A percentile compares a stretch with the other conserved stretches of the same genome.
Conservation (phyloP, 768 basidiomycete genomes). For the Trametes elegans region DNA sequence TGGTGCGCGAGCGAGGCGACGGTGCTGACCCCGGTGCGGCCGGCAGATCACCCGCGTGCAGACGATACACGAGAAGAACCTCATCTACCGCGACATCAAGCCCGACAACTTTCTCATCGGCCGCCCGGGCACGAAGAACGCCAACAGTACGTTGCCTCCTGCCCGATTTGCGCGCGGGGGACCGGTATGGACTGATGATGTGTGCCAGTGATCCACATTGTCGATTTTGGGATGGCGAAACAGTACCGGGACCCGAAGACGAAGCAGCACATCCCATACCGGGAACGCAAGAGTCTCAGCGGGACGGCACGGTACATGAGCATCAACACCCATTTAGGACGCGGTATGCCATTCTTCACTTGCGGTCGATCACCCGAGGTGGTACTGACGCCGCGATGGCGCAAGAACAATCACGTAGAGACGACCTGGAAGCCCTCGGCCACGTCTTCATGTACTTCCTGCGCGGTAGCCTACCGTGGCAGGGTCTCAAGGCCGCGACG, state of each 20-base stretch:
- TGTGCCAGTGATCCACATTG: slow-evolving; percentile 76
- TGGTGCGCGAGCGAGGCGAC: too few species aligned
- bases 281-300: slow-evolving; percentile 94
- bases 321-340: slow-evolving; percentile 97
- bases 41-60: slow-evolving; percentile 88
- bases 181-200: neutral
- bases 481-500: slow-evolving; percentile 97
- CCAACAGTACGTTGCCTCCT: slow-evolving; percentile 55
- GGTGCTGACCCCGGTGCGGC: neutral
- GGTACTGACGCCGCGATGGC: slow-evolving; percentile 12
- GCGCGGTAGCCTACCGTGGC: slow-evolving; percentile 96
- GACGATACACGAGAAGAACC: slow-evolving; percentile 98
- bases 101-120: slow-evolving; percentile 99
- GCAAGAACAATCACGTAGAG: slow-evolving; percentile 93
- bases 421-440: slow-evolving; percentile 97
- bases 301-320: slow-evolving; percentile 99
- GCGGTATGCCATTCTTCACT: slow-evolving; percentile 51
- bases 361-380: too few species aligned
- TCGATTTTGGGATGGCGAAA: slow-evolving; percentile 99
- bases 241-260: slow-evolving; percentile 99
- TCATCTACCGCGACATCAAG: slow-evolving; percentile 99
- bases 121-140: slow-evolving; percentile 84
- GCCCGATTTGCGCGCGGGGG: neutral
- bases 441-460: slow-evolving; percentile 99
- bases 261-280: slow-evolving; percentile 98